These are phyloP conservation scores for Dalbergia oliveri DNA, from an alignment of 306 rosid species.

Conservation along the genomic window DNA sequence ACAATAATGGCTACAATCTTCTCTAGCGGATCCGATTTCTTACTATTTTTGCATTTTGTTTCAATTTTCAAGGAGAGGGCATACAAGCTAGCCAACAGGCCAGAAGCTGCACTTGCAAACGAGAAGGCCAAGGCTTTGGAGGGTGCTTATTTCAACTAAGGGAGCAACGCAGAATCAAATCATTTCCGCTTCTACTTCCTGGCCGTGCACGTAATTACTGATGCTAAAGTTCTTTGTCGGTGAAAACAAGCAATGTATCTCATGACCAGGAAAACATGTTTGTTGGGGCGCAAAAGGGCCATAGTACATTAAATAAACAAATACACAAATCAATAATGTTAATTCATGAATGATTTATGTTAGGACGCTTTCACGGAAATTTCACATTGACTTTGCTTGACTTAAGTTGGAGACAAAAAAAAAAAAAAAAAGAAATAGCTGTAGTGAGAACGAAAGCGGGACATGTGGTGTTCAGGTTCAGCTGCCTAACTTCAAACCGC, in stretches of 20 bases:
- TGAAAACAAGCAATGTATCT: background rate
- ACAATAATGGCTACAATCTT: constrained; percentile 7
- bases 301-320: background rate
- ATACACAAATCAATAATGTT: background rate
- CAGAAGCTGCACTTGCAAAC: constrained; percentile 65
- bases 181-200: background rate
- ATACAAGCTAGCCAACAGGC: constrained; percentile 61
- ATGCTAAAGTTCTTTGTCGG: constrained; percentile 15
- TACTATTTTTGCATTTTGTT: background rate
- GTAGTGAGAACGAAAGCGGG: constrained; percentile 19
- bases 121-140: constrained; percentile 73
- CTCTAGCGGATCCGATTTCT: background rate
- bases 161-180: constrained; percentile 35
- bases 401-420: background rate
- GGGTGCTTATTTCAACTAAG: constrained; percentile 60
- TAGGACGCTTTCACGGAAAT: constrained; percentile 25
- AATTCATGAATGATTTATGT: background rate
- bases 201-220: background rate
- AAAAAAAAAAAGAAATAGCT: no score
- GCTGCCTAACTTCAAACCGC: constrained; percentile 32
- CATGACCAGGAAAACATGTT: background rate
- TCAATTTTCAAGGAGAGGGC: constrained; percentile 70
- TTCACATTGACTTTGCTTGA: constrained; percentile 19
- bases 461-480: background rate
- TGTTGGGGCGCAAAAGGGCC: background rate